These are phyloP conservation scores for Yamadazyma sp. DNA, from an alignment of 805 yeast genomes.

Conservation along the genomic window DNA sequence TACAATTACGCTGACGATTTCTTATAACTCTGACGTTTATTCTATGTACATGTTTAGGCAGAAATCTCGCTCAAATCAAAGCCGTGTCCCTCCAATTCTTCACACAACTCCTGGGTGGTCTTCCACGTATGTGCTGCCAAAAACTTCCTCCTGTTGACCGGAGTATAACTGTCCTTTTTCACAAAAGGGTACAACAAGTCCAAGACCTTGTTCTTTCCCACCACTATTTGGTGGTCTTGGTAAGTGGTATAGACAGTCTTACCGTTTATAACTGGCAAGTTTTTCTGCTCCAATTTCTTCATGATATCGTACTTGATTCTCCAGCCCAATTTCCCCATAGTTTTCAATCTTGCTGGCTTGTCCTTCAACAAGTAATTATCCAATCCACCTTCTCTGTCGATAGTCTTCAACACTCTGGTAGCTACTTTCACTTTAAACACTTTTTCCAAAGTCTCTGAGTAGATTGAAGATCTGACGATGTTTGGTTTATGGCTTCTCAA, in stretches of 20 bases:
- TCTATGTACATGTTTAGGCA: constrained; percentile 7
- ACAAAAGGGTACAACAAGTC: constrained; percentile 53
- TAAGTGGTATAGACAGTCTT: constrained; percentile 43
- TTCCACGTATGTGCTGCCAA: constrained; percentile 43
- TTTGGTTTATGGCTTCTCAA: constrained; percentile 81
- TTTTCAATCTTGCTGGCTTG: constrained; percentile 85
- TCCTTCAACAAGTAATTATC: constrained; percentile 87
- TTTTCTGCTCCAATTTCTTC: constrained; percentile 38
- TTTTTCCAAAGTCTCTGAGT: constrained; percentile 77
- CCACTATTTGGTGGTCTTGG: constrained; percentile 48
- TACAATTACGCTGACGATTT: too few species aligned
- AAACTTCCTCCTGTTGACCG: constrained; percentile 48
- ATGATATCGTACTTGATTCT: constrained; percentile 75
- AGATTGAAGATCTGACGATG: constrained; percentile 67
- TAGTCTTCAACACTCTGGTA: constrained; percentile 79
- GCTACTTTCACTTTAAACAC: constrained; percentile 61
- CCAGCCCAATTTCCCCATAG: constrained; percentile 93
- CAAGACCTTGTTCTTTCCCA: constrained; percentile 66
- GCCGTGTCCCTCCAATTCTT: constrained; percentile 45
- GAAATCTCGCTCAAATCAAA: constrained; percentile 35
- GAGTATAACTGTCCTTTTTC: constrained; percentile 42
- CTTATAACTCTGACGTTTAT: not conserved
- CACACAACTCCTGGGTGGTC: constrained; percentile 49
- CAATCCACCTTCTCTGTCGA: constrained; percentile 91
- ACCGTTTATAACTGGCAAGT: constrained; percentile 40